Conservation (phyloP, 2,329 filamentous ascomycete species). For the Hortaea werneckii region DNA sequence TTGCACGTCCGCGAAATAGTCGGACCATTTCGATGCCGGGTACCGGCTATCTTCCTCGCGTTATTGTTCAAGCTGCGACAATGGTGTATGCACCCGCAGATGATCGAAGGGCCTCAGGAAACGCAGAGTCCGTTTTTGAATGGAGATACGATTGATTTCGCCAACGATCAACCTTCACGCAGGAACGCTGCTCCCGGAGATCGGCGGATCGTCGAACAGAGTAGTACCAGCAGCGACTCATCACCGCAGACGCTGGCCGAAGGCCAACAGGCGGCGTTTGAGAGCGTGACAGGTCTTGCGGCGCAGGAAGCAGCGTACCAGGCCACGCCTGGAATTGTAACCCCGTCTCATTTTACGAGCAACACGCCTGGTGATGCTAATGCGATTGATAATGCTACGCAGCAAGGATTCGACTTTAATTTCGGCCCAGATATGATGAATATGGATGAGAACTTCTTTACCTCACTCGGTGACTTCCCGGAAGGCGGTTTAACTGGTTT, state of each 20-base stretch:
- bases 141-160: not conserved
- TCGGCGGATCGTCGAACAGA: not conserved
- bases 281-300: not conserved
- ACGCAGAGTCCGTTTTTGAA: not conserved
- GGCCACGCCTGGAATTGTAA: not conserved
- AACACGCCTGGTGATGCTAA: too few species aligned
- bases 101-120: constrained; percentile 6
- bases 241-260: constrained; percentile 5
- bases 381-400: too few species aligned
- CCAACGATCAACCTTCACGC: too few species aligned
- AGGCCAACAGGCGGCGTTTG: not conserved
- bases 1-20: constrained; percentile 57
- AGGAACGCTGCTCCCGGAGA: too few species aligned
- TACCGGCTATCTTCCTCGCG: constrained; percentile 21
- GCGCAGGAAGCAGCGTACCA: not conserved
- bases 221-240: constrained; percentile 2
- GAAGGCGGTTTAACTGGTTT: constrained; percentile 17
- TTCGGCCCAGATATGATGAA: constrained; percentile 8
- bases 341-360: not conserved
- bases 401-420: too few species aligned
- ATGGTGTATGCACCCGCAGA: constrained; percentile 19
- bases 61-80: constrained; percentile 22
- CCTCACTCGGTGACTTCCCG: constrained; percentile 11
- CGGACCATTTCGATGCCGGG: constrained; percentile 24
- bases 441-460: constrained; percentile 12